Conservation (phyloP, 805 yeast species). For the Candida quercuum region DNA sequence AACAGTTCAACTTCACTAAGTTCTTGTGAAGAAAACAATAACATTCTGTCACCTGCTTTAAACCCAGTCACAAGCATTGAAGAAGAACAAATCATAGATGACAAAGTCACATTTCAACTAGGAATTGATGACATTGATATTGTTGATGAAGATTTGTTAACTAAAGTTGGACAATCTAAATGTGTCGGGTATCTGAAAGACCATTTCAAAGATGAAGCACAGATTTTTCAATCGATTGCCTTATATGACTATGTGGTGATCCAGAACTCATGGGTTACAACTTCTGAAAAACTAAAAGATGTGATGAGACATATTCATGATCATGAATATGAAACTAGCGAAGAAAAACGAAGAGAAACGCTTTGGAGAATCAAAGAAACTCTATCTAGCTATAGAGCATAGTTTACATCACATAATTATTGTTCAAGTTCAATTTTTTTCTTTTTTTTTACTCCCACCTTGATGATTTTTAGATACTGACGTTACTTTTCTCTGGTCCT, state of each 20-base stretch:
- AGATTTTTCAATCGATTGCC: slow-evolving; percentile 30
- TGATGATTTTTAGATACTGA: too few relatives aligned
- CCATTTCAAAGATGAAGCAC: slow-evolving; percentile 26
- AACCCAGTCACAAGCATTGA: slow-evolving; percentile 5
- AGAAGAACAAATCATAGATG: slow-evolving; percentile 4
- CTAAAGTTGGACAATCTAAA: slow-evolving; percentile 20
- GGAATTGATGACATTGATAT: slow-evolving; percentile 11
- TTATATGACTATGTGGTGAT: slow-evolving; percentile 20
- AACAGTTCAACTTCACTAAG: slow-evolving; percentile 7
- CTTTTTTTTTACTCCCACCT: not conserved
- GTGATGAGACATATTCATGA: slow-evolving; percentile 11
- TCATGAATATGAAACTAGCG: slow-evolving; percentile 6
- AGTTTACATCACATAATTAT: not conserved
- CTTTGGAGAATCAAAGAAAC: slow-evolving; percentile 22
- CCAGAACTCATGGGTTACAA: slow-evolving; percentile 5
- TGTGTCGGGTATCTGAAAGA: slow-evolving; percentile 17
- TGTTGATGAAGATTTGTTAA: not conserved
- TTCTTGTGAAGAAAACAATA: slow-evolving; percentile 5
- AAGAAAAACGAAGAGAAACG: slow-evolving; percentile 18
- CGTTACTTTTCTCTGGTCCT: too few relatives aligned
- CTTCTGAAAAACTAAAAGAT: slow-evolving; percentile 6
- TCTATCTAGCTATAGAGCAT: not conserved
- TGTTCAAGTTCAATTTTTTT: not conserved
- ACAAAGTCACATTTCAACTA: slow-evolving; percentile 17
- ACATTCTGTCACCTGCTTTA: slow-evolving; percentile 8